Evolutionary conservation across 2,329 filamentous ascomycete genomes (phyloP).

Genomic region (Alternaria hordeiaustralica): DNA sequence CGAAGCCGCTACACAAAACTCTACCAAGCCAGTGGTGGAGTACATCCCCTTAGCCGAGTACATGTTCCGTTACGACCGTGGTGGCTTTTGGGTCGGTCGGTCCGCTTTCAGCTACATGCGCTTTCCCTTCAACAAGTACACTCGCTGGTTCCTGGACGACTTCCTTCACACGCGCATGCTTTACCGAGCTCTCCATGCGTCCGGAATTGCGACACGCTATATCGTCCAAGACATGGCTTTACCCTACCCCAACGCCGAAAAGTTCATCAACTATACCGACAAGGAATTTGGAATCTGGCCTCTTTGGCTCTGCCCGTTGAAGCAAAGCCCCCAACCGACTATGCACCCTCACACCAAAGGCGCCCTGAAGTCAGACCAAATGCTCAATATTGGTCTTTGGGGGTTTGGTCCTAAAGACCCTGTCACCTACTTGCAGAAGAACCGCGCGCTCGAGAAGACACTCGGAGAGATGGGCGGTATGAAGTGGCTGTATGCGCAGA

Average conservation of each 20-base stretch:
- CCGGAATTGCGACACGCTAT: slow-evolving; percentile 65
- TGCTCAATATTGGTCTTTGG: slow-evolving; percentile 73
- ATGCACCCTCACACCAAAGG: slow-evolving; percentile 45
- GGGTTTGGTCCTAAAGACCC: slow-evolving; percentile 66
- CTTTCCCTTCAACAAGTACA: slow-evolving; percentile 69
- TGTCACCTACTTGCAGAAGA: slow-evolving; percentile 57
- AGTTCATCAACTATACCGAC: slow-evolving; percentile 54
- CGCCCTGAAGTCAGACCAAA: slow-evolving; percentile 38
- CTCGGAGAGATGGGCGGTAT: slow-evolving; percentile 66
- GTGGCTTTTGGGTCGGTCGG: slow-evolving; percentile 70
- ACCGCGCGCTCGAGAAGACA: slow-evolving; percentile 66
- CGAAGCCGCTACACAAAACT: slow-evolving; percentile 47
- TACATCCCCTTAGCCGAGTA: slow-evolving; percentile 70
- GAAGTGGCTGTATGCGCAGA: slow-evolving; percentile 75
- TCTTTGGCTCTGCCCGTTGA: slow-evolving; percentile 58
- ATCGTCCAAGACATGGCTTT: slow-evolving; percentile 69
- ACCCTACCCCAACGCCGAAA: slow-evolving; percentile 51
- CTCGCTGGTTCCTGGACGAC: slow-evolving; percentile 65
- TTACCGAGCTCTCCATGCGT: slow-evolving; percentile 70
- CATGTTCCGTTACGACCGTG: slow-evolving; percentile 74
- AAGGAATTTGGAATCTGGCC: slow-evolving; percentile 53
- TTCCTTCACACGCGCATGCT: slow-evolving; percentile 70
- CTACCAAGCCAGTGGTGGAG: slow-evolving; percentile 53
- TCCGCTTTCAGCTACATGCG: slow-evolving; percentile 70
- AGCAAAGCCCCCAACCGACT: slow-evolving; percentile 40